phyloP scores from a whole-genome alignment of 2,329 filamentous ascomycete species.

The Fusarium sambucinum region DNA sequence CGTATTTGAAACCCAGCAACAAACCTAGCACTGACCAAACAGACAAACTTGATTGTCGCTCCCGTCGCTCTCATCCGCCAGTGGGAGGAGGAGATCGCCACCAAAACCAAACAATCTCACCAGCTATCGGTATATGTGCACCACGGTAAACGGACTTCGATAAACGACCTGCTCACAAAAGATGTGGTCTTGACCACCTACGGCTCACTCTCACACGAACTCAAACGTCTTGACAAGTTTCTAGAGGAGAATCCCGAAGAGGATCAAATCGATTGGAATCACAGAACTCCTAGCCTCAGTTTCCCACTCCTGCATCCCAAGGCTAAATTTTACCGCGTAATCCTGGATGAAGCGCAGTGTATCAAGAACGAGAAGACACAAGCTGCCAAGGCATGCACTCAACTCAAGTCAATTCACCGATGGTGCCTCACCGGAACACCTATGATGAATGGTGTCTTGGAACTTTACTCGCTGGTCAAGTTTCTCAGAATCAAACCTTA shows the following conservation, averaged over 20 bases:
- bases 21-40: conserved; percentile 47
- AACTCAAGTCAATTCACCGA: conserved; percentile 74
- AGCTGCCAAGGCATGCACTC: conserved; percentile 75
- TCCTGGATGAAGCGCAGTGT: conserved; percentile 86
- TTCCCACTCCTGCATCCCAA: conserved; percentile 71
- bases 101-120: conserved; percentile 72
- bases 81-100: conserved; percentile 83
- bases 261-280: conserved; percentile 54
- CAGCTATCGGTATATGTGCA: conserved; percentile 75
- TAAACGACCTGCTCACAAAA: conserved; percentile 71
- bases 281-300: conserved; percentile 52
- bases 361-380: conserved; percentile 84
- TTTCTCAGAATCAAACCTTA: conserved; percentile 86
- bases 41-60: conserved; percentile 86
- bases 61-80: conserved; percentile 85
- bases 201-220: conserved; percentile 72
- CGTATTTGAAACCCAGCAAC: conserved; percentile 5
- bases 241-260: conserved; percentile 58
- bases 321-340: conserved; percentile 80
- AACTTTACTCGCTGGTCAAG: conserved; percentile 80
- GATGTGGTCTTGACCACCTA: conserved; percentile 90
- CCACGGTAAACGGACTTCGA: conserved; percentile 75
- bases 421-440: conserved; percentile 88
- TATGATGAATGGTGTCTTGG: conserved; percentile 87
- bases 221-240: conserved; percentile 72